Conservation (phyloP, 2,329 filamentous ascomycete genomes). For the Monosporascus sp. region DNA sequence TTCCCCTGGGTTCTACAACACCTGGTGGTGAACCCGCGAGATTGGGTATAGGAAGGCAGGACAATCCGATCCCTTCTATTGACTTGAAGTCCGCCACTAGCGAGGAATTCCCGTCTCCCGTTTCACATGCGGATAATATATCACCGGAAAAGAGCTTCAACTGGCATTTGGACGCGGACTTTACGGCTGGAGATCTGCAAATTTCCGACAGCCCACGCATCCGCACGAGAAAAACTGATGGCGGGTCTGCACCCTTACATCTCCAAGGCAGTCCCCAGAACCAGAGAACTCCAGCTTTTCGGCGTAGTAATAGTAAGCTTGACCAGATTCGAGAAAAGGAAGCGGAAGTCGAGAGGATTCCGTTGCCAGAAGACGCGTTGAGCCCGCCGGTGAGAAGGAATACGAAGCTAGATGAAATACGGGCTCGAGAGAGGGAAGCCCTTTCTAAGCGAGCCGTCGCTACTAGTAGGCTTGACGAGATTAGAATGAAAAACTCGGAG, state of each 20-base stretch:
- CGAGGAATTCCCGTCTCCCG: constrained; percentile 17
- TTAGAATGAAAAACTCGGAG: constrained; percentile 44
- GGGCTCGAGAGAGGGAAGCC: constrained; percentile 37
- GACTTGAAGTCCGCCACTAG: constrained; percentile 17
- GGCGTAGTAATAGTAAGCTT: constrained; percentile 30
- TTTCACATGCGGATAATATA: constrained; percentile 5
- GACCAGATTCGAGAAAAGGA: constrained; percentile 33
- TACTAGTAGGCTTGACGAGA: constrained; percentile 48
- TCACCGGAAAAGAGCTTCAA: constrained; percentile 50
- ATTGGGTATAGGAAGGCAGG: constrained; percentile 1
- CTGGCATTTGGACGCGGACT: constrained; percentile 54
- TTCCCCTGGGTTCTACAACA: not conserved
- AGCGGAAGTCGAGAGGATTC: constrained; percentile 22
- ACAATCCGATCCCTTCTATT: constrained; percentile 20
- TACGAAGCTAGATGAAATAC: constrained; percentile 46
- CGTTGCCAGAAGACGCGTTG: constrained; percentile 16
- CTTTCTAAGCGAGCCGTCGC: constrained; percentile 43
- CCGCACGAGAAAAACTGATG: constrained; percentile 29
- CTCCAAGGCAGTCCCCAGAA: constrained; percentile 3
- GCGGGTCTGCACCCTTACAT: constrained; percentile 3
- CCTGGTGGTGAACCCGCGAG: not conserved
- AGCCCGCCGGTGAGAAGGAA: constrained; percentile 24
- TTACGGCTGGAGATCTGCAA: constrained; percentile 52
- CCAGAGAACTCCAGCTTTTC: constrained; percentile 12
- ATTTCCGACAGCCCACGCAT: constrained; percentile 53